These are phyloP conservation scores for Yamadazyma friedrichii DNA, from an alignment of 1,139 yeast species.

Conservation along the genomic window DNA sequence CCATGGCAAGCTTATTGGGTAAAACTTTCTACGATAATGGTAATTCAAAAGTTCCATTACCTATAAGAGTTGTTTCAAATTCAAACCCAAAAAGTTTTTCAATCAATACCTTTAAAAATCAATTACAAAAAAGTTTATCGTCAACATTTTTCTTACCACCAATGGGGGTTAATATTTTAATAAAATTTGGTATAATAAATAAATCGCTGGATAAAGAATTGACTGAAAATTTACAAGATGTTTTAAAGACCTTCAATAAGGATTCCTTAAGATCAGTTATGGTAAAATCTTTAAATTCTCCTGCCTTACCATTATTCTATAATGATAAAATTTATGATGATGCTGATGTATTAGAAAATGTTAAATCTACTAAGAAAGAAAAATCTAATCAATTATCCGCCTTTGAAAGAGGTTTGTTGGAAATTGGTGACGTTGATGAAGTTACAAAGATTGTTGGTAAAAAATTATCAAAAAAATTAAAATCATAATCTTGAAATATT, in stretches of 20 bases:
- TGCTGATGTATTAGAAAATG: slow-evolving; percentile 26
- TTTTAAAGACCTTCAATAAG: slow-evolving; percentile 49
- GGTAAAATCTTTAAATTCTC: slow-evolving; percentile 70
- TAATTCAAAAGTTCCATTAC: slow-evolving; percentile 65
- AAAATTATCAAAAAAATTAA: slow-evolving; percentile 25
- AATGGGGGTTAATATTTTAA: slow-evolving; percentile 65
- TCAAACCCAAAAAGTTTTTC: slow-evolving; percentile 45
- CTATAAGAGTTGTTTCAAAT: slow-evolving; percentile 52
- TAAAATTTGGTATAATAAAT: slow-evolving; percentile 65
- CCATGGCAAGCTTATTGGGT: slow-evolving; percentile 82
- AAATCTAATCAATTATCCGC: slow-evolving; percentile 44
- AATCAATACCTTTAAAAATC: slow-evolving; percentile 54
- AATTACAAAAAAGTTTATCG: slow-evolving; percentile 55
- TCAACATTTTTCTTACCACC: slow-evolving; percentile 70
- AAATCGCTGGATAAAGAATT: slow-evolving; percentile 32
- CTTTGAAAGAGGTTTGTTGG: slow-evolving; percentile 77
- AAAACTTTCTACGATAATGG: slow-evolving; percentile 64
- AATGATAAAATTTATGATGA: slow-evolving; percentile 56
- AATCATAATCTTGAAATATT: slow-evolving; percentile 4
- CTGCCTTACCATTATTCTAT: slow-evolving; percentile 80
- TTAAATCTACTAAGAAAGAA: slow-evolving; percentile 23
- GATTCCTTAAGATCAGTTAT: slow-evolving; percentile 55
- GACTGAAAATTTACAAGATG: slow-evolving; percentile 55
- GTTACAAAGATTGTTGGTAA: slow-evolving; percentile 47
- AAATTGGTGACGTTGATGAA: slow-evolving; percentile 74